Base-by-base conservation (phyloP, 148 eudicot species). In the Amaranthus palmeri region DNA sequence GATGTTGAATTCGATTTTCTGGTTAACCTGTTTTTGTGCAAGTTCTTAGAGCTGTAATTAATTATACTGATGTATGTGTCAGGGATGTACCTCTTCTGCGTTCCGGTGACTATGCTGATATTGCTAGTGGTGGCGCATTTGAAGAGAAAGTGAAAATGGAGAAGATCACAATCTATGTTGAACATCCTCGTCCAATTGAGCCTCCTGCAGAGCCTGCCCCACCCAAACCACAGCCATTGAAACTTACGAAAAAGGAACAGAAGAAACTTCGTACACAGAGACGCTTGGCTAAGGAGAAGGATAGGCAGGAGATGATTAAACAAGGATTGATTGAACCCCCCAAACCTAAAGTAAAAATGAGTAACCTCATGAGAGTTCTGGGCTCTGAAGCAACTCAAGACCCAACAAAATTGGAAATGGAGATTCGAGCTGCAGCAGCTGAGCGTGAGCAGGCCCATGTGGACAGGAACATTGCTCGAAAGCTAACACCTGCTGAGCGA, bases 371-470 rank as follows among this genome's bases (percentile, higher is more conserved):
- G 96, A 88, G 75, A 83, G 97, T 93, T 46, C 82, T 93, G 75
- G 98, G 96, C n/a, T 79, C 96, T 4, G 97, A 93, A 84, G 97
- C 98, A 43, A 91, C 97, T 63, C 98, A 93, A 73, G 97, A 91
- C 68, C 98, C 98, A 42, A 93, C 98, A 10, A 81, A 78, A 79
- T 81, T 91, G 15, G 98, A 93, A 80, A 89, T 72, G 90, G 96
- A 93, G 74, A 84, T 93, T 13, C 83, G 97, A 78, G 87, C 85
- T 68, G 98, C 98, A 40, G 98, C 96, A 41, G 97, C 97, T 48
- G 97, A 91, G 81, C 96, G 98, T 51, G 98, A 89, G 74, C 96
- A 88, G 82, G 98, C 98, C 13, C 98, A 95, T 60, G 83, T 88
- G 4, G 98, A 95, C 83, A 79, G 98, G 65, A 95, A 95, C 67